phyloP scores from a whole-genome alignment of 495 filamentous ascomycete genomes.

The Tuber melanosporum region DNA sequence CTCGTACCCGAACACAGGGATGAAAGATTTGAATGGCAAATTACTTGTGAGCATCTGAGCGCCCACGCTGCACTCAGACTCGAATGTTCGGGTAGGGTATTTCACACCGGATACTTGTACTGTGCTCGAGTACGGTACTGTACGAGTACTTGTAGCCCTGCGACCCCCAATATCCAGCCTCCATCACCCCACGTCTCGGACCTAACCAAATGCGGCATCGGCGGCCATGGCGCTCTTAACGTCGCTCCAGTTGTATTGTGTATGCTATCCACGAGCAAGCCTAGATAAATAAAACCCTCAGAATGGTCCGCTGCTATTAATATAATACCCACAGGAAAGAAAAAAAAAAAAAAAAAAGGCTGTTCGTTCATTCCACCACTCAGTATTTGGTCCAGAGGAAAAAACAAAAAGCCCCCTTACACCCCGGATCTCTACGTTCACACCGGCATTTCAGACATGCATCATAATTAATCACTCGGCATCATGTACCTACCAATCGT shows the following conservation, averaged over 20 bases:
- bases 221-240: background rate
- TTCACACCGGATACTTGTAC: background rate
- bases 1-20: background rate
- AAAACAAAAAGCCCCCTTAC: background rate
- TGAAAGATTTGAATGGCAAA: background rate
- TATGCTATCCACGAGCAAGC: background rate
- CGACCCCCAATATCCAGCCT: constrained; percentile 1
- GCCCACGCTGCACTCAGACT: background rate
- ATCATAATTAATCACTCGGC: background rate
- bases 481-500: background rate
- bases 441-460: background rate
- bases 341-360: background rate
- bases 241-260: background rate
- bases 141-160: background rate
- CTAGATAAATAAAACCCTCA: background rate
- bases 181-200: background rate
- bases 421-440: background rate
- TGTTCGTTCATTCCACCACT: background rate
- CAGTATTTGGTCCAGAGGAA: background rate
- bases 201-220: background rate
- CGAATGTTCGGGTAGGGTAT: background rate
- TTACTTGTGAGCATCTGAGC: background rate
- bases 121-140: too few relatives aligned
- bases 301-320: background rate
- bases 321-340: background rate